phyloP scores from a whole-genome alignment of 768 basidiomycete genomes.

The Mycena galericulata region DNA sequence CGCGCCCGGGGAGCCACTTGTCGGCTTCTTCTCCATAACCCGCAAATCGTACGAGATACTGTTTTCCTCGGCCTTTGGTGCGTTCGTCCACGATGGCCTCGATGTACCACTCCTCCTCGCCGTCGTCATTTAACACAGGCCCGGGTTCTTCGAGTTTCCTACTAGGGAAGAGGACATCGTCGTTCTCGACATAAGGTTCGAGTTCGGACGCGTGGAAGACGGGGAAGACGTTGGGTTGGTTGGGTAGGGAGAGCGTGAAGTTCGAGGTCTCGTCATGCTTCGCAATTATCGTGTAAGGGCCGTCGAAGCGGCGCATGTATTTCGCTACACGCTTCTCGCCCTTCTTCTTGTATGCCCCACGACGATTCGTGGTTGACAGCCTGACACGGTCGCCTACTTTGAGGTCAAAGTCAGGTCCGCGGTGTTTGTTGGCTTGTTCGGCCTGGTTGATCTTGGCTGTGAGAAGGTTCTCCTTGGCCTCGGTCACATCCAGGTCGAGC shows the following conservation, averaged over 20 bases:
- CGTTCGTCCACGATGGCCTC: conserved; percentile 44
- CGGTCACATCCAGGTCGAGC: conserved; percentile 30
- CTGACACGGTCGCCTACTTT: too few relatives aligned
- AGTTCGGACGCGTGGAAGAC: conserved; percentile 51
- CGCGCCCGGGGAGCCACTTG: background rate
- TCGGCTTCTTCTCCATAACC: background rate
- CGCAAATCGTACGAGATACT: too few relatives aligned
- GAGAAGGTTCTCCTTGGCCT: conserved; percentile 43
- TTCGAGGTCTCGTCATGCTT: conserved; percentile 34
- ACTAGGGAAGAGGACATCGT: conserved; percentile 41
- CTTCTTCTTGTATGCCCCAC: too few relatives aligned
- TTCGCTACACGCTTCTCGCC: conserved; percentile 48
- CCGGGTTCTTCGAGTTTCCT: conserved; percentile 34
- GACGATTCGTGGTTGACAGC: too few relatives aligned
- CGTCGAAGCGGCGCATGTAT: conserved; percentile 50
- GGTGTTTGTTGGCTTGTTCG: too few relatives aligned
- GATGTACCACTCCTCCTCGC: conserved; percentile 39
- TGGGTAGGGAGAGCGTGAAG: too few relatives aligned
- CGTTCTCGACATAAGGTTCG: too few relatives aligned
- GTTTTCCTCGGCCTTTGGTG: too few relatives aligned
- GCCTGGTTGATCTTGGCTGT: too few relatives aligned
- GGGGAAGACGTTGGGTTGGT: conserved; percentile 39
- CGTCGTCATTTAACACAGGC: conserved; percentile 36
- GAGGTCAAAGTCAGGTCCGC: too few relatives aligned
- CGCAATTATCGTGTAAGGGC: conserved; percentile 40